These are phyloP conservation scores for Wickerhamiella australiensis DNA, from an alignment of 805 yeast genomes.

Conservation along the genomic window DNA sequence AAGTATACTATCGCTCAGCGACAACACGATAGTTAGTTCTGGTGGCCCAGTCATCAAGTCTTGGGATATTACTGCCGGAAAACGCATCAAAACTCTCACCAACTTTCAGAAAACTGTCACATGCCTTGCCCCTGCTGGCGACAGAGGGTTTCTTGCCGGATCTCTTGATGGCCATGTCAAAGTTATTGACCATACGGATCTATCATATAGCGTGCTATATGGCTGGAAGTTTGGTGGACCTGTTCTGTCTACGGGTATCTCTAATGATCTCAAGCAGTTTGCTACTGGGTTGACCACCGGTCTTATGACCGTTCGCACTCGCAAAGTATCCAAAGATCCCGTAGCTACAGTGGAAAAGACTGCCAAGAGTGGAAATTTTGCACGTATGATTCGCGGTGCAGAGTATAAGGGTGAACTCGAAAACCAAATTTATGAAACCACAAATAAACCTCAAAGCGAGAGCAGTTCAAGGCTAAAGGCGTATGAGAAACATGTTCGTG, in stretches of 20 bases:
- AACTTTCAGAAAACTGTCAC: slow-evolving; percentile 94
- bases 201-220: slow-evolving; percentile 70
- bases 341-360: slow-evolving; percentile 22
- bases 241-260: slow-evolving; percentile 76
- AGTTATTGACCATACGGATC: slow-evolving; percentile 65
- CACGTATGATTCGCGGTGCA: slow-evolving; percentile 78
- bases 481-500: slow-evolving; percentile 73
- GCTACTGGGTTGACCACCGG: slow-evolving; percentile 91
- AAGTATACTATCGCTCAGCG: slow-evolving; percentile 58
- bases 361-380: slow-evolving; percentile 44
- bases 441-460: slow-evolving; percentile 33
- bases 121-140: slow-evolving; percentile 60
- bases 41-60: slow-evolving; percentile 75
- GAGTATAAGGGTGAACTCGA: slow-evolving; percentile 88
- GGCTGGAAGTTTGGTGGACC: slow-evolving; percentile 98
- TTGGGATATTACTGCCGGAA: slow-evolving; percentile 84
- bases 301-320: slow-evolving; percentile 73
- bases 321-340: slow-evolving; percentile 52
- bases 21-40: slow-evolving; percentile 70
- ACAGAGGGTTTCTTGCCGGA: slow-evolving; percentile 77
- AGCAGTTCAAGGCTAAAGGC: slow-evolving; percentile 43
- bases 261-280: slow-evolving; percentile 78
- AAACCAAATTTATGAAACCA: slow-evolving; percentile 41
- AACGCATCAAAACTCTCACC: slow-evolving; percentile 52
- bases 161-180: slow-evolving; percentile 96